Conservation (phyloP, 2,329 filamentous ascomycete genomes). For the Fusarium siculi region DNA sequence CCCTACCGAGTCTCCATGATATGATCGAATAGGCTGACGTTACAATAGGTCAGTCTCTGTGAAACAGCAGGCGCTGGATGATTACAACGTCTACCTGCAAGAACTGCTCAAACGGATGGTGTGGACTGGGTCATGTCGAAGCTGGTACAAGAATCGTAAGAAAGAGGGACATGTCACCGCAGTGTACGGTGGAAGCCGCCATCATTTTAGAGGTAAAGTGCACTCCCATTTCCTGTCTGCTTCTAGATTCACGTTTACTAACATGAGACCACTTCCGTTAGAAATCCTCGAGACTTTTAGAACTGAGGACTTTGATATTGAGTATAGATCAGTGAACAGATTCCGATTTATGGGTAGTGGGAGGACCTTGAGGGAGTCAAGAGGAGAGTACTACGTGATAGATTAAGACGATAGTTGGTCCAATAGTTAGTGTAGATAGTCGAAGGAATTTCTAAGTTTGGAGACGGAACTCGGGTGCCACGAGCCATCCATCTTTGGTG, state of each 20-base stretch:
- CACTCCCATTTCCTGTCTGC: fast-evolving
- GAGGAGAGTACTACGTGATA: background rate
- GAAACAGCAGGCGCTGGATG: background rate
- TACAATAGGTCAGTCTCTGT: background rate
- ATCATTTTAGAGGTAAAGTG: background rate
- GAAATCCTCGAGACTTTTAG: background rate
- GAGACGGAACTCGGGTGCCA: background rate
- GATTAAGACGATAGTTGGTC: fast-evolving
- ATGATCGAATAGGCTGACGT: fast-evolving
- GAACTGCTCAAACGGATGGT: conserved; percentile 10
- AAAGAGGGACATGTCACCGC: background rate
- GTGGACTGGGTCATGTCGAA: conserved; percentile 5
- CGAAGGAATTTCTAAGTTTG: too few relatives aligned
- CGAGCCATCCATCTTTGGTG: background rate
- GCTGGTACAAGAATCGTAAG: conserved; percentile 9
- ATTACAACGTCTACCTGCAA: conserved; percentile 17
- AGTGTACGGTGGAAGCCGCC: background rate
- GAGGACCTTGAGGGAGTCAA: background rate
- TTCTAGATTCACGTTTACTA: background rate
- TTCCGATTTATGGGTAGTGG: conserved; percentile 9
- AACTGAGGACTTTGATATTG: background rate
- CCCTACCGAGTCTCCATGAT: background rate
- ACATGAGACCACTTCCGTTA: fast-evolving
- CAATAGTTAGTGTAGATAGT: background rate
- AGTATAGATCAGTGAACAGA: background rate